phyloP scores from a whole-genome alignment of 192 early-diverging fungal species.

The Coemansia reversa region DNA sequence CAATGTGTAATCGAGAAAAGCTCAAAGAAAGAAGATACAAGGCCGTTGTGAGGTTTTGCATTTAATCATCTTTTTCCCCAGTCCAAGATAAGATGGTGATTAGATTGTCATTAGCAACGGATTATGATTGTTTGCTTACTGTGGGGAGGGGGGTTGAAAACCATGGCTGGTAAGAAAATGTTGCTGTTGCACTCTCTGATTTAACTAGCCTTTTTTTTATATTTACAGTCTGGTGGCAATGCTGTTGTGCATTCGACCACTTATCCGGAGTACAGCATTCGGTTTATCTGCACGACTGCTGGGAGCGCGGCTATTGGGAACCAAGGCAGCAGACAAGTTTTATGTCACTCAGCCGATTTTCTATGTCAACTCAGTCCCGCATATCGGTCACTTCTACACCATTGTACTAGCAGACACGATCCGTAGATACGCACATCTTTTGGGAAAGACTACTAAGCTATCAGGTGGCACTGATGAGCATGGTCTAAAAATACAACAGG shows the following conservation, averaged over 20 bases:
- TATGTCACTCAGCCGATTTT: conserved; percentile 89
- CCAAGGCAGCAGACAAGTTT: conserved; percentile 26
- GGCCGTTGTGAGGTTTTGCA: no score
- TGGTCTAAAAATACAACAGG: conserved; percentile 95
- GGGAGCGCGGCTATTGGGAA: conserved; percentile 8
- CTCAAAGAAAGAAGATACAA: neutral
- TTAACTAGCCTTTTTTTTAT: neutral
- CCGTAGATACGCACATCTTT: conserved; percentile 70
- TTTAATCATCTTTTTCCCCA: no score
- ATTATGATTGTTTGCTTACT: neutral
- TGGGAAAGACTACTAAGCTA: conserved; percentile 56
- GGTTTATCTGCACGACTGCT: neutral
- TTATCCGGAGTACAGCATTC: neutral
- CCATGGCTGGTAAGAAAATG: no score
- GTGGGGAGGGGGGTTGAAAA: neutral
- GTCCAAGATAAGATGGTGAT: neutral
- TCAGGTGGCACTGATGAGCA: conserved; percentile 91
- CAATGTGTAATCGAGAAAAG: conserved; percentile 10
- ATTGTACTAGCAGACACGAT: conserved; percentile 82
- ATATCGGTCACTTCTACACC: conserved; percentile 94
- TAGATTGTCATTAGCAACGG: neutral
- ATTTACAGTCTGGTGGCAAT: neutral
- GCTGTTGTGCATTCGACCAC: neutral
- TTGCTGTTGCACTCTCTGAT: neutral
- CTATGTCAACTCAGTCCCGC: conserved; percentile 67